Evolutionary conservation across 805 yeast genomes (phyloP), one percentile per base, ranked within the genome.

Genomic region (Saccharomycopsis malanga): DNA sequence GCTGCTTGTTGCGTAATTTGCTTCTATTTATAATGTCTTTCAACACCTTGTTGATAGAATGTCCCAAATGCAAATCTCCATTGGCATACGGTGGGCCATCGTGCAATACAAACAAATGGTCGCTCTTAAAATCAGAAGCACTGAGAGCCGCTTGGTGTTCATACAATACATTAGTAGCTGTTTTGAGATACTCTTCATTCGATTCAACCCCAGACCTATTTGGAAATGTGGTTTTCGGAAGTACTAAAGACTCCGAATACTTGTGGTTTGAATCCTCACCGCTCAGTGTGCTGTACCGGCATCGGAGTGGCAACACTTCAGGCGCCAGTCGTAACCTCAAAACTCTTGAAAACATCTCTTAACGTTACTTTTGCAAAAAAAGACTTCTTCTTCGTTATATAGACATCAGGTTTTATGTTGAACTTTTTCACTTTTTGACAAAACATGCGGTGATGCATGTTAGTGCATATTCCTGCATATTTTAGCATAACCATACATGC

Each of bases 71-170:
- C 20, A 93, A 67, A 53, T 83, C 87, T 2, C 98, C 98, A 60
- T 93, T 93, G 10, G 98, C 98, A 64, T 91, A 93, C 0, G 99
- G 99, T 0, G 99, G 99, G 0, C 99, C 99, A 65, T 93, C 99
- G 56, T 89, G 97, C 1, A 93, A 66, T 1, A 83, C 73, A 56
- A 83, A 91, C 30, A 72, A 53, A 17, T 75, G 64, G n/a, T 24
- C 17, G 18, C 41, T 34, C 20, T 53, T 46, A 36, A 54, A 29
- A 4, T 53, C 51, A 10, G 50, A 27, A 62, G 59, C 12, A 51
- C 55, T 4, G 56, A 44, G 36, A 12, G 34, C 15, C 21, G 61
- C 59, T 56, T 83, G 96, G 79, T 87, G 73, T 10, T 67, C 57
- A 62, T 91, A 91, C 15, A 91, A 66, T 1, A 72, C 69, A 21